phyloP scores from a whole-genome alignment of 208 protist genomes.

The Acanthamoeba sp. region DNA sequence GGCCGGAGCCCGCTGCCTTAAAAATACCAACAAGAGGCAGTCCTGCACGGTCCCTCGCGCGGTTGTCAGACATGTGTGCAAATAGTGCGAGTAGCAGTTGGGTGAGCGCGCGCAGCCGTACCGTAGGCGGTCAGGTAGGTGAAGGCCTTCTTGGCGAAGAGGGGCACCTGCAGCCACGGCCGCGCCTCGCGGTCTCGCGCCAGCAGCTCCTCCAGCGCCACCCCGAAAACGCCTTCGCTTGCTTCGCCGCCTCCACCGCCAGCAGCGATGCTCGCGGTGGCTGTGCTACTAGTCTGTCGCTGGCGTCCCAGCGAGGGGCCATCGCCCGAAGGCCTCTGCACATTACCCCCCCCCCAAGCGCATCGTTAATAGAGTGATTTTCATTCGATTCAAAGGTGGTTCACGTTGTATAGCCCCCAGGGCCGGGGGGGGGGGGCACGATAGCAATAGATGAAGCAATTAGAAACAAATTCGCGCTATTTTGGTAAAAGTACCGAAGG shows the following conservation, averaged over 20 bases:
- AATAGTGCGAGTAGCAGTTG: too few species aligned
- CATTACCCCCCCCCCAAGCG: background rate
- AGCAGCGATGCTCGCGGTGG: background rate
- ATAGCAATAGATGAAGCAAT: background rate
- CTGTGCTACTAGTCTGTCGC: background rate
- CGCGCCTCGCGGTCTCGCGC: background rate
- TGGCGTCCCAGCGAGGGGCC: background rate
- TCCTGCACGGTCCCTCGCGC: background rate
- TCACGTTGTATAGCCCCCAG: too few species aligned
- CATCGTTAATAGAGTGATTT: background rate
- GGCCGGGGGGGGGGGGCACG: background rate
- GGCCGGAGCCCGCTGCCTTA: constrained; percentile 42
- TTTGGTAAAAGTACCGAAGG: too few species aligned
- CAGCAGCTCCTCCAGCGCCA: constrained; percentile 52
- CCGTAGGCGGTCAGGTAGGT: constrained; percentile 47
- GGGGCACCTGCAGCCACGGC: constrained; percentile 46
- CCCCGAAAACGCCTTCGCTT: constrained; percentile 27
- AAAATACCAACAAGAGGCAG: constrained; percentile 44
- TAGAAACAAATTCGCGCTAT: too few species aligned
- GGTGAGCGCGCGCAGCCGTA: background rate
- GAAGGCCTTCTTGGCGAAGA: constrained; percentile 45
- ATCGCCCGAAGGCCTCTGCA: background rate
- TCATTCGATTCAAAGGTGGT: too few species aligned
- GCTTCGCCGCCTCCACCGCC: background rate
- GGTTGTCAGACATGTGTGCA: background rate